These are phyloP conservation scores for Cyclocybe aegerita DNA, from an alignment of 768 basidiomycete genomes.

Conservation along the genomic window DNA sequence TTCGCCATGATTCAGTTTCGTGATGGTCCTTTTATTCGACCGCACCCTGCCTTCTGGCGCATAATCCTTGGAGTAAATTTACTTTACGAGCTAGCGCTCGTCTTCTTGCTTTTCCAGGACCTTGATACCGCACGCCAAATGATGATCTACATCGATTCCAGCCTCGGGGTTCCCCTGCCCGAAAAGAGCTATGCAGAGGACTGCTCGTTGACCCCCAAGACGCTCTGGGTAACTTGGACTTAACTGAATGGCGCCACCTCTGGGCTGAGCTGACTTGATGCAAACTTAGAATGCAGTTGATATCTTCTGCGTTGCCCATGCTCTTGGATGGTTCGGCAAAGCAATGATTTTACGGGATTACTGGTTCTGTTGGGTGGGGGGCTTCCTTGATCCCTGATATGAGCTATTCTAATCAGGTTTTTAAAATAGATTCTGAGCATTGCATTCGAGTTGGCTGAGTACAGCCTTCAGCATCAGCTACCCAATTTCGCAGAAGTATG, in stretches of 20 bases:
- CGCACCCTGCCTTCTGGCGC: conserved; percentile 88
- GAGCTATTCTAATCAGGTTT: conserved; percentile 11
- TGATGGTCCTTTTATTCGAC: conserved; percentile 86
- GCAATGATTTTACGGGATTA: conserved; percentile 89
- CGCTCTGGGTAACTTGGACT: conserved; percentile 59
- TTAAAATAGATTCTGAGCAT: conserved; percentile 72
- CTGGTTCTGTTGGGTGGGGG: conserved; percentile 87
- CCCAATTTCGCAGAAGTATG: conserved; percentile 82
- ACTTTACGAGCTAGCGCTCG: conserved; percentile 78
- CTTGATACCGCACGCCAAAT: conserved; percentile 70
- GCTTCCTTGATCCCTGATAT: conserved; percentile 9
- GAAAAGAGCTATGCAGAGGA: conserved; percentile 88
- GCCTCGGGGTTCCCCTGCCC: conserved; percentile 68
- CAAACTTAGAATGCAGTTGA: conserved; percentile 68
- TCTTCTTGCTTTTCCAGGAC: conserved; percentile 87
- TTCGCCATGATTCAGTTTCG: conserved; percentile 90
- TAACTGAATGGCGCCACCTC: not conserved
- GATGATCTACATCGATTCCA: conserved; percentile 78
- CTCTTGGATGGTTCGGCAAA: conserved; percentile 90
- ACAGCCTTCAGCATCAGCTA: conserved; percentile 85
- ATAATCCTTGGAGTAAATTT: conserved; percentile 78
- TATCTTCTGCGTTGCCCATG: conserved; percentile 84
- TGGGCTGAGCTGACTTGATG: conserved; percentile 7
- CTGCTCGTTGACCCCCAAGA: conserved; percentile 60
- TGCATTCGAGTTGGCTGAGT: conserved; percentile 87